Evolutionary conservation across 2,329 filamentous ascomycete species (phyloP).

Genomic region (Pseudogymnoascus sp.): DNA sequence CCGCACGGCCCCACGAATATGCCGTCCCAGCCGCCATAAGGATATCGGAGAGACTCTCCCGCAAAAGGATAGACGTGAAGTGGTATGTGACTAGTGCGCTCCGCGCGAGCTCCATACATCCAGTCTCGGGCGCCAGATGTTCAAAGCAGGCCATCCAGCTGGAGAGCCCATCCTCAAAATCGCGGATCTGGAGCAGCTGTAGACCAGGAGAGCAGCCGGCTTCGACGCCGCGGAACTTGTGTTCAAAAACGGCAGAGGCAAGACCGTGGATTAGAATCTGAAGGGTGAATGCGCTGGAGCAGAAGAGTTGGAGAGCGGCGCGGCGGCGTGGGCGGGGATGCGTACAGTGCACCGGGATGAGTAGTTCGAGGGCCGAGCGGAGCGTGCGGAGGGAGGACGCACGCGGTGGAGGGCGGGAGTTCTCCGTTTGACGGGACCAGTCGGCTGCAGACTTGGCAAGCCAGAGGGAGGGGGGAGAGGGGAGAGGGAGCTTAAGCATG

Average conservation of each 20-base stretch:
- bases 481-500: slow-evolving; percentile 23
- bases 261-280: slow-evolving; percentile 21
- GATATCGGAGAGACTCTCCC: slow-evolving; percentile 20
- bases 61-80: slow-evolving; percentile 18
- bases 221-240: slow-evolving; percentile 19
- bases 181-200: slow-evolving; percentile 14
- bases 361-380: slow-evolving; percentile 18
- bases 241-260: slow-evolving; percentile 19
- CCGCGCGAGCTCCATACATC: slow-evolving; percentile 16
- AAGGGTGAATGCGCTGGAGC: slow-evolving; percentile 18
- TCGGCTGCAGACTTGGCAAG: slow-evolving; percentile 18
- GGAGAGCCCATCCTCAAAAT: slow-evolving; percentile 19
- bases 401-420: background rate
- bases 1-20: slow-evolving; percentile 19
- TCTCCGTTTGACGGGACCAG: slow-evolving; percentile 18
- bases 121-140: slow-evolving; percentile 14
- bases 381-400: slow-evolving; percentile 14
- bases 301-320: slow-evolving; percentile 16
- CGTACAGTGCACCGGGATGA: slow-evolving; percentile 18
- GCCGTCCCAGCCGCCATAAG: slow-evolving; percentile 22
- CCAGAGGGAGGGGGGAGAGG: slow-evolving; percentile 20
- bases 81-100: slow-evolving; percentile 20
- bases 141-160: slow-evolving; percentile 20
- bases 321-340: slow-evolving; percentile 15
- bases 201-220: slow-evolving; percentile 14